phyloP scores from a whole-genome alignment of 2,329 filamentous ascomycete genomes.

The Zasmidium angulare region DNA sequence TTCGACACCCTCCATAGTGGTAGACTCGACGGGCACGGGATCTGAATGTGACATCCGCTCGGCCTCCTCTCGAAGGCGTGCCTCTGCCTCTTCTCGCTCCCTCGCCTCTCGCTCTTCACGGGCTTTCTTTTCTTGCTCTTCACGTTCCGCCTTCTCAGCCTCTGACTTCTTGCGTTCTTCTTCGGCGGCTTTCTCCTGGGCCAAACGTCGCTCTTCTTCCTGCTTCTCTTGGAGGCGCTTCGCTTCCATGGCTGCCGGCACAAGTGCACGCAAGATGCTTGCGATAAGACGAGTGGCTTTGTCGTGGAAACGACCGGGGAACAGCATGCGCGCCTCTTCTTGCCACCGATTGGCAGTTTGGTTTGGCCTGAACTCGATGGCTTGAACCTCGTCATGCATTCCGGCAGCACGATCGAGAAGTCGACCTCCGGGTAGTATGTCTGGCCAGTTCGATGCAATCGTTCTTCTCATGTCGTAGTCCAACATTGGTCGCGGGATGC shows the following conservation, averaged over 20 bases:
- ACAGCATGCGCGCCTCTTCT: conserved; percentile 86
- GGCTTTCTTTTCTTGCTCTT: conserved; percentile 52
- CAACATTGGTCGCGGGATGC: conserved; percentile 20
- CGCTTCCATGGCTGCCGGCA: conserved; percentile 80
- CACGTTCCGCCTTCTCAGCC: conserved; percentile 59
- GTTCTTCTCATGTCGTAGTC: conserved; percentile 30
- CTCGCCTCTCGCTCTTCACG: conserved; percentile 50
- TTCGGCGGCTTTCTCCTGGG: conserved; percentile 61
- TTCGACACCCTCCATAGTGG: conserved; percentile 74
- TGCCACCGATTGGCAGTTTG: conserved; percentile 78
- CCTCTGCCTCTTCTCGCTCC: conserved; percentile 43
- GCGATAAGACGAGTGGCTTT: conserved; percentile 67
- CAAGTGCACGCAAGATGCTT: conserved; percentile 69
- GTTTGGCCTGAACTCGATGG: conserved; percentile 71
- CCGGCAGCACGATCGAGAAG: conserved; percentile 43
- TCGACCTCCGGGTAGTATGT: conserved; percentile 48
- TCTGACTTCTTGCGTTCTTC: conserved; percentile 64
- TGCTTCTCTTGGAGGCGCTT: conserved; percentile 69
- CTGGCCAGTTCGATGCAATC: conserved; percentile 26
- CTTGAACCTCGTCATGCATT: conserved; percentile 65
- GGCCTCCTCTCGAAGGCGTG: conserved; percentile 33
- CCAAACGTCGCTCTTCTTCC: conserved; percentile 65
- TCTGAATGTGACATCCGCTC: conserved; percentile 24
- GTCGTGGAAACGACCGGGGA: conserved; percentile 66
- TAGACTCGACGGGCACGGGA: conserved; percentile 41